Conservation (phyloP, 1,139 yeast genomes). For the Geotrichum europaeum region DNA sequence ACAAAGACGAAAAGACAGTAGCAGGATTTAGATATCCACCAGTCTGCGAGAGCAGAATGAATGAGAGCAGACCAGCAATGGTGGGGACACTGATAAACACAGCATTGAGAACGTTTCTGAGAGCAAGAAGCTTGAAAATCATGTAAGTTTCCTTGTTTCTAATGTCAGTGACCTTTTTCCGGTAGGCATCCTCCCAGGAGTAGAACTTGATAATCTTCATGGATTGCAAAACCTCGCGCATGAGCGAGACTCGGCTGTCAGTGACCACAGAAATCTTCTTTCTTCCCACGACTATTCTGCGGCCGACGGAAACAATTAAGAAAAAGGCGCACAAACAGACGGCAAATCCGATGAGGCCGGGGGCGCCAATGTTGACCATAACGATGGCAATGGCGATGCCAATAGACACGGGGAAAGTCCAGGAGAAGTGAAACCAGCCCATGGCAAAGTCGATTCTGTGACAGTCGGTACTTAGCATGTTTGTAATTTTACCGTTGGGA, state of each 20-base stretch:
- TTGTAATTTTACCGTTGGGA: conserved; percentile 65
- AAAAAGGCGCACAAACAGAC: conserved; percentile 35
- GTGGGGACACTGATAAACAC: conserved; percentile 58
- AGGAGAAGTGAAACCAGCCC: conserved; percentile 60
- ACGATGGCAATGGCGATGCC: conserved; percentile 59
- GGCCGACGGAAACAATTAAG: conserved; percentile 33
- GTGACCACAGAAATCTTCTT: conserved; percentile 43
- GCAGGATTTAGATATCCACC: conserved; percentile 54
- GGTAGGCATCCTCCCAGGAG: conserved; percentile 67
- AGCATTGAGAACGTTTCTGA: conserved; percentile 51
- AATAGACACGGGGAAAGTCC: conserved; percentile 57
- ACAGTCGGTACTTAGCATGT: conserved; percentile 71
- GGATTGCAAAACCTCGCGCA: conserved; percentile 59
- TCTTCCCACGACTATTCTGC: conserved; percentile 42
- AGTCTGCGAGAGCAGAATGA: conserved; percentile 64
- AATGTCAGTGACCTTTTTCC: conserved; percentile 41
- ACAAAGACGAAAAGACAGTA: conserved; percentile 69
- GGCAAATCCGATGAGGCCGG: conserved; percentile 62
- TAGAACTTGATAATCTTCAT: conserved; percentile 66
- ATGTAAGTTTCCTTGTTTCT: conserved; percentile 42
- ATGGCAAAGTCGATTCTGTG: conserved; percentile 74
- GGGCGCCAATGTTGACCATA: conserved; percentile 63
- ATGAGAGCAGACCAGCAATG: conserved; percentile 66
- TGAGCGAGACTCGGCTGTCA: conserved; percentile 53
- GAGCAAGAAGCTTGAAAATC: conserved; percentile 33